Conservation (phyloP, 768 basidiomycete species). For the Rossbeevera mucosa region DNA sequence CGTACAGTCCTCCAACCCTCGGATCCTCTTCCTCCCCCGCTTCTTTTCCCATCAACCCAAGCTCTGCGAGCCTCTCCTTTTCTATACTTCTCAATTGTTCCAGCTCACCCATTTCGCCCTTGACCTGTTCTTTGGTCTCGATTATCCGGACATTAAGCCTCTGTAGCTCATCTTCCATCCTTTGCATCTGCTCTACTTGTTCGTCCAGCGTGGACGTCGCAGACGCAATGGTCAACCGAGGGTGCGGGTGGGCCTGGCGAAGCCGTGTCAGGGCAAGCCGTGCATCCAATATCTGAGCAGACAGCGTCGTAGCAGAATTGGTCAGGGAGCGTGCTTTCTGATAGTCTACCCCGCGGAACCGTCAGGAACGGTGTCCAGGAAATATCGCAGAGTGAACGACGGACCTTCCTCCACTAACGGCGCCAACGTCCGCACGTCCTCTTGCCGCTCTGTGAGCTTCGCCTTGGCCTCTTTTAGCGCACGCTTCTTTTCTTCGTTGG, state of each 20-base stretch:
- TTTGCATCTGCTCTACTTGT: conserved; percentile 78
- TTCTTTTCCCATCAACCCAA: conserved; percentile 49
- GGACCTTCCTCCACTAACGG: conserved; percentile 69
- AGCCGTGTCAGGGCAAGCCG: conserved; percentile 76
- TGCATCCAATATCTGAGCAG: conserved; percentile 78
- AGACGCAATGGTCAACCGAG: conserved; percentile 70
- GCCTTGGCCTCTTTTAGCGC: conserved; percentile 61
- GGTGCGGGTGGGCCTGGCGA: conserved; percentile 73
- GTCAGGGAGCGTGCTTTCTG: conserved; percentile 49
- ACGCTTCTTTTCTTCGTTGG: conserved; percentile 70
- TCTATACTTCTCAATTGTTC: conserved; percentile 62
- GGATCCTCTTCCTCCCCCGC: conserved; percentile 59
- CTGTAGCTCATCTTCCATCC: conserved; percentile 62
- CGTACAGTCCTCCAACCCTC: conserved; percentile 58
- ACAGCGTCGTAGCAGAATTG: conserved; percentile 52
- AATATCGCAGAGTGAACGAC: neutral
- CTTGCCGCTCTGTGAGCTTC: conserved; percentile 54
- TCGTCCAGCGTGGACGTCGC: conserved; percentile 71
- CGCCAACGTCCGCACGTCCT: conserved; percentile 58
- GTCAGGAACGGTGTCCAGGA: neutral
- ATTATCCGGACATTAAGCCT: conserved; percentile 46
- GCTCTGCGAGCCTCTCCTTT: conserved; percentile 55
- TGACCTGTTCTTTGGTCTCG: conserved; percentile 57
- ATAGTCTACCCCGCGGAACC: conserved; percentile 44
- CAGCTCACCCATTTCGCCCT: conserved; percentile 48